Evolutionary conservation across 2,329 filamentous ascomycete species (phyloP).

Genomic region (Metarhizium humberi): DNA sequence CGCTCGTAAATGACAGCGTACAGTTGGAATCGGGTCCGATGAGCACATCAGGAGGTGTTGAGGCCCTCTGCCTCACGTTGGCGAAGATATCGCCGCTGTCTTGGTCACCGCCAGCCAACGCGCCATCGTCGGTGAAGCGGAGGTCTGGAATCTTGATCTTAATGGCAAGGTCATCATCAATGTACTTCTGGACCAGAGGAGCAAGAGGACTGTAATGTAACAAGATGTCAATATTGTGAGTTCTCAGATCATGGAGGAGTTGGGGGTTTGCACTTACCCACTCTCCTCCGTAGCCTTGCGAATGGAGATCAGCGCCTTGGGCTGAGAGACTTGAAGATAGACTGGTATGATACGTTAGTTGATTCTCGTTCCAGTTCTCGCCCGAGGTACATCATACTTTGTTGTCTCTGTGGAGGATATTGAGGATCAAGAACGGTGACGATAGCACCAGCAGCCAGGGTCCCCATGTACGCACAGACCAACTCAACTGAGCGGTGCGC

Average conservation of each 20-base stretch:
- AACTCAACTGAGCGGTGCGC: too few species aligned
- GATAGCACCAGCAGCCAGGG: conserved; percentile 45
- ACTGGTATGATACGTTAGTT: conserved; percentile 22
- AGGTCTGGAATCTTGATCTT: conserved; percentile 68
- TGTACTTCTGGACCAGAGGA: conserved; percentile 48
- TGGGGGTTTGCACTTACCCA: neutral
- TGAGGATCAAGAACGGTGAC: conserved; percentile 63
- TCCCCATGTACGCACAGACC: too few species aligned
- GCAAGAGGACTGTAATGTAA: conserved; percentile 34
- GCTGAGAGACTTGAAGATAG: conserved; percentile 71
- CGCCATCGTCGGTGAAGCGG: conserved; percentile 60
- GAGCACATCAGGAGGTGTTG: conserved; percentile 56
- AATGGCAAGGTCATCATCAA: conserved; percentile 62
- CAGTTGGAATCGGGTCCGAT: conserved; percentile 81
- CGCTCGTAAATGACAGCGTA: conserved; percentile 66
- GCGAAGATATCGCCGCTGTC: conserved; percentile 61
- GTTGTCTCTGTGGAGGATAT: conserved; percentile 20
- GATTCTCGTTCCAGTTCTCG: neutral
- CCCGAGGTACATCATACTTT: conserved; percentile 7
- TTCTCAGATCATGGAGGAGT: neutral
- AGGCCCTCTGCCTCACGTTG: conserved; percentile 37
- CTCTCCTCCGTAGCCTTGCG: conserved; percentile 51
- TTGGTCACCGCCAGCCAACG: conserved; percentile 57
- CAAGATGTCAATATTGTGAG: neutral
- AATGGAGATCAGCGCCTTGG: conserved; percentile 58